A percentile compares a stretch with the other conserved stretches of the same genome.
phyloP scores from a whole-genome alignment of 1,284 basidiomycete genomes.

The Ustilago shanxiensis region DNA sequence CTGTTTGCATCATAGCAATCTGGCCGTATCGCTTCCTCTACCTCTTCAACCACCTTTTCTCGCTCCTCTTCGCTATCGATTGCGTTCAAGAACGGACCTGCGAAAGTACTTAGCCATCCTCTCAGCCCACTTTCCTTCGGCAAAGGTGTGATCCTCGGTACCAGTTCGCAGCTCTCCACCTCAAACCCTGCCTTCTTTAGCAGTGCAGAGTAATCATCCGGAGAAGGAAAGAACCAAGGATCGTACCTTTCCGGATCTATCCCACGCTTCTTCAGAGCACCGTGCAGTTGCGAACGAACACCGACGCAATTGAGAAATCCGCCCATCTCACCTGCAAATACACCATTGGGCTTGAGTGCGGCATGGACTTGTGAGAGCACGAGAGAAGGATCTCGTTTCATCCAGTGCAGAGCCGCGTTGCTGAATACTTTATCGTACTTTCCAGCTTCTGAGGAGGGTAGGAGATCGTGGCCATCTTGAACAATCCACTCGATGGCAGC shows the following conservation, averaged over 20 bases:
- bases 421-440: constrained; percentile 48
- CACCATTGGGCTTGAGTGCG: constrained; percentile 16
- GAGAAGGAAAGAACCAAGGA: constrained; percentile 47
- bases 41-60: constrained; percentile 26
- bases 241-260: constrained; percentile 23
- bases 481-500: constrained; percentile 11
- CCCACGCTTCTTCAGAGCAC: constrained; percentile 3
- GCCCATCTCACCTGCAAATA: constrained; percentile 43
- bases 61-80: constrained; percentile 12
- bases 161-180: constrained; percentile 36
- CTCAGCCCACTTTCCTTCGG: constrained; percentile 20
- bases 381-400: constrained; percentile 21
- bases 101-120: constrained; percentile 45
- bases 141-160: constrained; percentile 32
- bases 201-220: constrained; percentile 17
- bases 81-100: constrained; percentile 39
- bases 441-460: neutral
- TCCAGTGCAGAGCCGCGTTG: constrained; percentile 53
- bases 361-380: constrained; percentile 13
- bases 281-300: constrained; percentile 26
- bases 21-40: constrained; percentile 20
- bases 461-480: constrained; percentile 29
- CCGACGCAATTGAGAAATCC: constrained; percentile 45
- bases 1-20: constrained; percentile 28
- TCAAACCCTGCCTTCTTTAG: constrained; percentile 25